Evolutionary conservation across 2,329 filamentous ascomycete genomes (phyloP), one percentile per base, ranked within the genome.

Genomic region (Neopestalotiopsis sp.): DNA sequence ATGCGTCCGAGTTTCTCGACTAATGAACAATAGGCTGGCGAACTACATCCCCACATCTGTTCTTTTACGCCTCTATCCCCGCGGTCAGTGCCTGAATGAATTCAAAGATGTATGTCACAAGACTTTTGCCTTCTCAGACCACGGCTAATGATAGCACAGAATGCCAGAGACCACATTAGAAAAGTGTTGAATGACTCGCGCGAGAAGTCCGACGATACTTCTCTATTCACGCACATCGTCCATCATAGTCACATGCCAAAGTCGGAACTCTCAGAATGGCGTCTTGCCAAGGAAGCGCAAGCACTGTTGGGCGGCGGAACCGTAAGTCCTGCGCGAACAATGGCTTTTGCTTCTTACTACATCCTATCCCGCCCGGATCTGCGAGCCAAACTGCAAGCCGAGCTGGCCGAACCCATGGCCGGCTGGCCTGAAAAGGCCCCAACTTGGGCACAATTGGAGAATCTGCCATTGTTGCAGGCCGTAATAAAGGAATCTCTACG

Each of bases 161-260:
- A n/a, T 14, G 20, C 59, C 6, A 30, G 28, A 34, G 59, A 61
- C 1, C 28, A 61, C 14, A 61, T 61, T 1, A 1, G 7, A 1
- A 30, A 20, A 1, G 59, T 30, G 17, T 17, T 61, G 32, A n/a
- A 17, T 4, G 20, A 17, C 1, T 14, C 13, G 4, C 17, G 9
- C 32, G 20, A 34, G 5, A 61, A 61, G 9, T 5, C 13, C 13
- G n/a, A 61, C 7, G 32, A n/a, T 2, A 34, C 28, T 6, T 34
- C 65, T 9, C n/a, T 67, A 5, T 79, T 79, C 65, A 71, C 68
- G 4, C 69, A 75, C 57, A 64, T 80, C 2, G 69, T 74, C n/a
- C 70, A 73, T 38, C 24, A 28, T 28, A 75, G 74, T 63, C 72
- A 73, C 12, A 58, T 78, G 20, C 75, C 76, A 4, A 30, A 65